Conservation (phyloP, 129 eudicot species). For the Scalesia atractyloides region DNA sequence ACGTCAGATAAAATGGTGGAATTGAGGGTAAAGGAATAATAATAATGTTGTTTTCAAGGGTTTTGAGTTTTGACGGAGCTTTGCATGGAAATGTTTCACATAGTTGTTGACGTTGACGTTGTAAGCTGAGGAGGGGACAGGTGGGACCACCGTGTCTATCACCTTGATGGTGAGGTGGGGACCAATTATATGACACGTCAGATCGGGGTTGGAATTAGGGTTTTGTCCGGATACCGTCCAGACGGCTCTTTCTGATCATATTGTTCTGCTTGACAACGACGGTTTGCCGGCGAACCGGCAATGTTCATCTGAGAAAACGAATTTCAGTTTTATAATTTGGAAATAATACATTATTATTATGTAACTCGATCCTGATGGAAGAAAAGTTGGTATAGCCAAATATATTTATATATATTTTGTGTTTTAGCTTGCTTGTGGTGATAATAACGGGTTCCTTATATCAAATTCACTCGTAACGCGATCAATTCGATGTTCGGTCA, state of each 20-base stretch:
- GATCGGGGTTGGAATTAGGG: slow-evolving; percentile 29
- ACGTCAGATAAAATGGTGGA: slow-evolving; percentile 24
- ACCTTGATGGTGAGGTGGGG: slow-evolving; percentile 38
- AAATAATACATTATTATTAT: not conserved
- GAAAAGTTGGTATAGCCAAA: no score
- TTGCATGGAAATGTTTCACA: slow-evolving; percentile 41
- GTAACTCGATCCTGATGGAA: not conserved
- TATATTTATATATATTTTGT: no score
- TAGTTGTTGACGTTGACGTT: slow-evolving; percentile 24
- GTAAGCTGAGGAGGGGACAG: slow-evolving; percentile 38
- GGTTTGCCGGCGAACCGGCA: slow-evolving; percentile 58
- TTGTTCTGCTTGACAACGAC: slow-evolving; percentile 53
- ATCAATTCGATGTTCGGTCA: no score
- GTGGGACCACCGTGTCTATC: slow-evolving; percentile 40
- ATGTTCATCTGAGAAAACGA: not conserved
- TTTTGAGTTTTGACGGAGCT: slow-evolving; percentile 49
- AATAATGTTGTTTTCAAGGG: slow-evolving; percentile 42
- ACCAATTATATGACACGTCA: slow-evolving; percentile 39
- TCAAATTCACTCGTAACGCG: no score
- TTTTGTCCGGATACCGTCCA: slow-evolving; percentile 46
- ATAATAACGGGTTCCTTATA: no score
- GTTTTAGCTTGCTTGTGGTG: no score
- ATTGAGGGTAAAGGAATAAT: slow-evolving; percentile 33
- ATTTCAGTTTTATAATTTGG: not conserved
- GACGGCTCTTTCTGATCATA: slow-evolving; percentile 42